Percentiles rank a stretch among this genome's conserved stretches.
These are phyloP conservation scores for Verbascum thapsus DNA, from an alignment of 257 asterid genomes.

Conservation along the genomic window DNA sequence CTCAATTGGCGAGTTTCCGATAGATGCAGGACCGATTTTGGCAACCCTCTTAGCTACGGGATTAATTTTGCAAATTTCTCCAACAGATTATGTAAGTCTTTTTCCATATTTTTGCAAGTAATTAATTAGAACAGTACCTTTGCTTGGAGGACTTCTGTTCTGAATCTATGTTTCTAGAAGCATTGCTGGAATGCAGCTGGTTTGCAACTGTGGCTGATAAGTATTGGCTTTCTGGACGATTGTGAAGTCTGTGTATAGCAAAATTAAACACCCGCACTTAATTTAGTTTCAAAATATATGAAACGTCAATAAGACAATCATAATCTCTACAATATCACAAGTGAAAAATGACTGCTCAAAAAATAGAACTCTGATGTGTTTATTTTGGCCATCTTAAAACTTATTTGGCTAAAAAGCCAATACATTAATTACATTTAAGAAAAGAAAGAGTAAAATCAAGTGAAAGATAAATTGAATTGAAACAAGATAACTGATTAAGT, in stretches of 20 bases:
- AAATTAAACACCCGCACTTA: constrained; percentile 16
- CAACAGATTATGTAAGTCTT: too few relatives aligned
- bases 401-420: not conserved
- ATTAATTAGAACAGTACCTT: constrained; percentile 58
- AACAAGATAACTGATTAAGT: constrained; percentile 2
- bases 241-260: constrained; percentile 57
- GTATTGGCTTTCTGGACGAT: constrained; percentile 76
- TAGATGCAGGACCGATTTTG: too few relatives aligned
- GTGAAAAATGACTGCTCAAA: constrained; percentile 10
- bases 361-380: constrained; percentile 1
- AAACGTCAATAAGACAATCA: not conserved
- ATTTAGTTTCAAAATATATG: constrained; percentile 10
- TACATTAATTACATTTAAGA: constrained; percentile 3
- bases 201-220: constrained; percentile 42
- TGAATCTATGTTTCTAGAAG: constrained; percentile 46
- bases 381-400: constrained; percentile 8
- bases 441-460: not conserved
- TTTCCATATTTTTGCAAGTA: too few relatives aligned
- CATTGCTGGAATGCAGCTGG: constrained; percentile 42
- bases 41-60: too few relatives aligned
- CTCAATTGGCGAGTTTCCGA: too few relatives aligned
- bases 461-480: constrained; percentile 8
- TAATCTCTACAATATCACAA: constrained; percentile 4
- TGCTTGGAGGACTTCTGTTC: constrained; percentile 48
- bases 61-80: too few relatives aligned